A percentile compares a stretch with the other conserved stretches of the same genome.
phyloP scores from a whole-genome alignment of 2,329 filamentous ascomycete genomes.

The Westerdykella aurantiaca region DNA sequence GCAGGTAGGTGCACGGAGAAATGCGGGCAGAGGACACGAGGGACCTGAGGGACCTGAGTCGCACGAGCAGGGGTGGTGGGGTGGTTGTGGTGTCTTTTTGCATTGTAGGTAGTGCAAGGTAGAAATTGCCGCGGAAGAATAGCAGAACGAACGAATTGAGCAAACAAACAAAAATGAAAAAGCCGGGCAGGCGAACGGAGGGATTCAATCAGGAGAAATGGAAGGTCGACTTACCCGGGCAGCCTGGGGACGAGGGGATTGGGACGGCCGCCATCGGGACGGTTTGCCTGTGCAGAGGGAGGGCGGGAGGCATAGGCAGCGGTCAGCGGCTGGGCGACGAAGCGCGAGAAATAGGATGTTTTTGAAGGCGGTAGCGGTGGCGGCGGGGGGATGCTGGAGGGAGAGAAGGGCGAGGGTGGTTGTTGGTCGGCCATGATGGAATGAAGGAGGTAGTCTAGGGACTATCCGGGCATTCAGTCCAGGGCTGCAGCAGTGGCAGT shows the following conservation, averaged over 20 bases:
- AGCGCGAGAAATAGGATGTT: slow-evolving; percentile 43
- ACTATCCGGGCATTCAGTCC: too few relatives aligned
- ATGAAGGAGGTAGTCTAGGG: not conserved
- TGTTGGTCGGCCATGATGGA: not conserved
- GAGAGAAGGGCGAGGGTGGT: slow-evolving; percentile 4
- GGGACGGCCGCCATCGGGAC: slow-evolving; percentile 32
- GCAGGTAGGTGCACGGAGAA: too few relatives aligned
- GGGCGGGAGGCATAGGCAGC: slow-evolving; percentile 48
- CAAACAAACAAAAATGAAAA: too few relatives aligned
- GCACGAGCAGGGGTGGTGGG: slow-evolving; percentile 11
- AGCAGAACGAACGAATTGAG: too few relatives aligned
- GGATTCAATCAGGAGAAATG: not conserved
- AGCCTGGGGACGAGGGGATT: slow-evolving; percentile 34
- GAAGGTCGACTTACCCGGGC: slow-evolving; percentile 25
- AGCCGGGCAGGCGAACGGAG: slow-evolving; percentile 3
- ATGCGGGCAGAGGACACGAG: too few relatives aligned
- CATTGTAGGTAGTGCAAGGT: slow-evolving; percentile 10
- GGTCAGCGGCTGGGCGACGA: slow-evolving; percentile 50
- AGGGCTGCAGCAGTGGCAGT: not conserved
- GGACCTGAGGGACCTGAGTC: not conserved
- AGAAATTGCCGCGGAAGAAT: slow-evolving; percentile 3
- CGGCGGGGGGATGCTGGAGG: slow-evolving; percentile 22
- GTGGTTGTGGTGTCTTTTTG: too few relatives aligned
- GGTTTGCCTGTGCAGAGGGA: slow-evolving; percentile 46
- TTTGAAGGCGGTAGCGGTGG: slow-evolving; percentile 34